Percentiles rank a stretch among this genome's conserved stretches.
Conservation (phyloP, 345 rosid genomes). For the Cochlearia excelsa region DNA sequence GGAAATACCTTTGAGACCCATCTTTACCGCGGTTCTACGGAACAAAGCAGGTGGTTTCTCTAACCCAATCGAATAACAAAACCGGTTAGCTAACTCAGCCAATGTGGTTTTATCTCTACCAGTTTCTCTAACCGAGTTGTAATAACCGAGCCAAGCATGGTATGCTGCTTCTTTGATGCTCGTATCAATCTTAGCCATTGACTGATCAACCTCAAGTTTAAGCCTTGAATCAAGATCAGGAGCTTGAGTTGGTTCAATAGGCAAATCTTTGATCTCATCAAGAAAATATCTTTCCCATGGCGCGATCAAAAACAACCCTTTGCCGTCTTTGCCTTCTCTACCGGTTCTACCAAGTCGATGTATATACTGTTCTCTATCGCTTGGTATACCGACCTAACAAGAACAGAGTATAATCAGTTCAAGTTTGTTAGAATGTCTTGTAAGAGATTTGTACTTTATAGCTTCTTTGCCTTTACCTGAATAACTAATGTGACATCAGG, state of each 20-base stretch:
- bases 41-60: constrained; percentile 71
- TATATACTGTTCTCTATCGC: constrained; percentile 75
- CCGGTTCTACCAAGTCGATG: constrained; percentile 97
- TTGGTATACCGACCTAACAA: constrained; percentile 77
- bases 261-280: constrained; percentile 74
- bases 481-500: constrained; percentile 94
- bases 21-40: constrained; percentile 82
- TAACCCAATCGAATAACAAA: constrained; percentile 75
- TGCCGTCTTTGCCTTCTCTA: constrained; percentile 77
- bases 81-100: constrained; percentile 72
- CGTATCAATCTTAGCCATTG: constrained; percentile 67
- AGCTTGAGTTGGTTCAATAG: constrained; percentile 55
- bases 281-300: constrained; percentile 97
- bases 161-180: constrained; percentile 91
- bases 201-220: constrained; percentile 63
- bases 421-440: background rate
- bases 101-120: constrained; percentile 87
- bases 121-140: constrained; percentile 76
- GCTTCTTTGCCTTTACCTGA: constrained; percentile 50
- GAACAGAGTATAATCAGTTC: background rate
- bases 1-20: constrained; percentile 90
- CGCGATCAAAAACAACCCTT: constrained; percentile 75
- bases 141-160: constrained; percentile 96
- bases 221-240: constrained; percentile 57
- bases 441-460: background rate